phyloP scores from a whole-genome alignment of 2,329 filamentous ascomycete species.

The Fusarium annulatum region DNA sequence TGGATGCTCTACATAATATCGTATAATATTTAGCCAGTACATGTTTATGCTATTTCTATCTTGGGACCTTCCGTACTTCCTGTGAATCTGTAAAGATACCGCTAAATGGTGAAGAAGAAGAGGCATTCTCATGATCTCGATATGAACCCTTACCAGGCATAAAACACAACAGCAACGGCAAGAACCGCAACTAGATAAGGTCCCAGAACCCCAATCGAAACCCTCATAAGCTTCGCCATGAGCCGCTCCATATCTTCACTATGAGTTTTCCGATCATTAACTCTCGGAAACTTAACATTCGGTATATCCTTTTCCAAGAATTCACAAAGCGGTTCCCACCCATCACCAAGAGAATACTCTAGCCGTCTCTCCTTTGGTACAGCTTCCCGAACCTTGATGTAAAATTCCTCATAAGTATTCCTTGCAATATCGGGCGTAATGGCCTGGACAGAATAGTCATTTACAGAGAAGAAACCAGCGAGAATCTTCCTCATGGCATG shows the following conservation, averaged over 20 bases:
- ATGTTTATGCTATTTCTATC: no score
- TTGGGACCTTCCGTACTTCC: no score
- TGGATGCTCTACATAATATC: background rate
- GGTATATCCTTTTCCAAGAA: constrained; percentile 19
- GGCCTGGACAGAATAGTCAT: background rate
- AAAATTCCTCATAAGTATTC: background rate
- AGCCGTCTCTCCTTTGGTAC: background rate
- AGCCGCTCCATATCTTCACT: background rate
- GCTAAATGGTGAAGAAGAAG: no score
- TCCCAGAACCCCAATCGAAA: rapidly evolving
- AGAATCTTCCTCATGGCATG: constrained; percentile 11
- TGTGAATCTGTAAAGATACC: no score
- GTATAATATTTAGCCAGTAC: background rate
- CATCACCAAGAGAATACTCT: constrained; percentile 7
- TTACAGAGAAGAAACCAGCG: background rate
- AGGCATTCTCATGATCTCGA: background rate
- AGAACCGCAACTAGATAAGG: background rate
- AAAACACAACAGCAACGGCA: background rate
- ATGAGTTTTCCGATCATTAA: constrained; percentile 11
- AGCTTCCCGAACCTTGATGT: background rate
- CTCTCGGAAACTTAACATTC: background rate
- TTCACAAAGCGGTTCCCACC: constrained; percentile 16
- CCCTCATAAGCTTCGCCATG: background rate
- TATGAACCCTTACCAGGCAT: background rate
- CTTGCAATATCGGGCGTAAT: background rate